These are phyloP conservation scores for Larix kaempferi DNA, from an alignment of 75 land plant species.

Conservation along the genomic window DNA sequence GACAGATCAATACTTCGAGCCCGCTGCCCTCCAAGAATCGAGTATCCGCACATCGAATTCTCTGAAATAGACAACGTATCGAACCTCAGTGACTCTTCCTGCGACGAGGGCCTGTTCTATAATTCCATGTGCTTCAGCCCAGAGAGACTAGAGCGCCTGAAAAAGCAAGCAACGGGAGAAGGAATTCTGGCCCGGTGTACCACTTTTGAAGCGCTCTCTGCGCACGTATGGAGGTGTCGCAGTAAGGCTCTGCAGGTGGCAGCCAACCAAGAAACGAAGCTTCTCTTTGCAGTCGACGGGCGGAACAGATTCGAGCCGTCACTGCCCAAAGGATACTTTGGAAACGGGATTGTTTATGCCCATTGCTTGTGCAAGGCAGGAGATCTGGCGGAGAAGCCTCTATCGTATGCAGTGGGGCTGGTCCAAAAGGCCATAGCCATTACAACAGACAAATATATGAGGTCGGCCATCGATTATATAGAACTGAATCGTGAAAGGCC, in stretches of 20 bases:
- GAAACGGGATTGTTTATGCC: slow-evolving; percentile 84
- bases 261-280: slow-evolving; percentile 67
- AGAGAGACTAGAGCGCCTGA: slow-evolving; percentile 47
- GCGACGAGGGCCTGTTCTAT: slow-evolving; percentile 39
- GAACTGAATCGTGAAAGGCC: slow-evolving; percentile 71
- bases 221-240: slow-evolving; percentile 70
- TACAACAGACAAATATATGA: slow-evolving; percentile 69
- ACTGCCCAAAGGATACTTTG: slow-evolving; percentile 69
- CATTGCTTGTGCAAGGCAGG: slow-evolving; percentile 48
- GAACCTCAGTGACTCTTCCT: slow-evolving; percentile 23
- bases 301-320: slow-evolving; percentile 63
- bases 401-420: slow-evolving; percentile 52
- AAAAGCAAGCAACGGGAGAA: slow-evolving; percentile 49
- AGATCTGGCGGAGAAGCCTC: slow-evolving; percentile 47
- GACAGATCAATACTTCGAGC: slow-evolving; percentile 28
- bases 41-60: slow-evolving; percentile 46
- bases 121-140: slow-evolving; percentile 53
- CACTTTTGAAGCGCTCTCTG: slow-evolving; percentile 84
- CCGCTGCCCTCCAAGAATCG: slow-evolving; percentile 21
- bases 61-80: slow-evolving; percentile 62
- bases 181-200: slow-evolving; percentile 56
- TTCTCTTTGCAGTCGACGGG: slow-evolving; percentile 91
- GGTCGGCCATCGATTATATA: slow-evolving; percentile 83
- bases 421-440: slow-evolving; percentile 68
- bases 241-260: slow-evolving; percentile 43